Base-by-base conservation (phyloP, 352 stramenopile genomes). In the Globisporangium solare region DNA sequence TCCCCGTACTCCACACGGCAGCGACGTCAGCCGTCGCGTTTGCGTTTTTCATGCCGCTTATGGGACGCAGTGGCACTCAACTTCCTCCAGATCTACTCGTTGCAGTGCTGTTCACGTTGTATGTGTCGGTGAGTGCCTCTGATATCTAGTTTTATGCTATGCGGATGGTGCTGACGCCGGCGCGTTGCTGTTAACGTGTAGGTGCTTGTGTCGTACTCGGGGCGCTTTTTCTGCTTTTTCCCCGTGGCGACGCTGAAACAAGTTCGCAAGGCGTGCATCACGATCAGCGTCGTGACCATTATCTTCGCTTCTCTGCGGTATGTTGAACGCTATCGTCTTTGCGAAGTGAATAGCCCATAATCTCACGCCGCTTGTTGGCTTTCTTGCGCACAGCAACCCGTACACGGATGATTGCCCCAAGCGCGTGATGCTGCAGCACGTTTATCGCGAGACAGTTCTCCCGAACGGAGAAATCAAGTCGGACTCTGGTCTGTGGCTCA, bases 181-280 rank as follows among this genome's bases (percentile, higher is more conserved):
- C n/a, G 46, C 3, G 20, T 10, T 51, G 15, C 0, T 31, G 21
- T 47, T 22, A 12, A 12, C 2, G 6, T 61, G 15, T 52, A 79
- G 73, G 67, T 79, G 20, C 54, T 80, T 47, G 42, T 76, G 2
- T 87, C 79, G 40, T 87, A 81, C 68, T 72, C 73, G 6, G 65
- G 73, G 0, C 79, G 79, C 15, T 79, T 92, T 24, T 88, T 92
- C 63, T 92, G 82, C 70, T 87, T 88, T 47, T 62, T 89, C 3
- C 62, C 70, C 20, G 56, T 64, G 2, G 67, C 68, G n/a, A 63
- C 76, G n/a, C 63, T 89, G 2, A 58, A 63, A 13, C 11, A 51
- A 8, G 22, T 86, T 14, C 76, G 73, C 20, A 80, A 83, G 40
- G 14, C 62, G 21, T 66, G 75, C 18, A 58, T 84, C 4, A n/a